Evolutionary conservation across 768 basidiomycete genomes (phyloP), one percentile per base, ranked within the genome.

Genomic region (Boletus pseudopeckii): DNA sequence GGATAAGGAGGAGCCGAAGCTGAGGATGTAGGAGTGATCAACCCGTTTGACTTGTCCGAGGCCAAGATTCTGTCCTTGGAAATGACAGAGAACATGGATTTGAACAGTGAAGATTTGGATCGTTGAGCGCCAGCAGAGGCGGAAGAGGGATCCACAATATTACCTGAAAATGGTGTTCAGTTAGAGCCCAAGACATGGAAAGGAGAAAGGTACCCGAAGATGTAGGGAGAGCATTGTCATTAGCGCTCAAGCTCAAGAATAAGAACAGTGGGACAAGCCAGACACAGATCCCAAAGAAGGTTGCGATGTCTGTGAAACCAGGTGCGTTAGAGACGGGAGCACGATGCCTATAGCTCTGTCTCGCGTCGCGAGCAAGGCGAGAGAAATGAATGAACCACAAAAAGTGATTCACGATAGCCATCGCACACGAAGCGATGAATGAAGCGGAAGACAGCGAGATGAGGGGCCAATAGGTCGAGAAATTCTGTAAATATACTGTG

Each of bases 301-400:
- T 86, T 17, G 88, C 85, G 53, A 90, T 87, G 64, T 91, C 89
- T 18, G 80, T 77, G 62, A 92, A 90, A 7, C 77, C 74, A 9
- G 76, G 79, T 2, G 66, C 61, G 22, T 50, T 26, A 22, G 60
- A 40, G n/a, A 68, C 64, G 9, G 72, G 61, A 18, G 69, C 63
- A 28, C 80, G 75, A 64, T 83, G 82, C 28, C 74, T 71, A 37
- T 74, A 67, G 26, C 60, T 62, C 33, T 82, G 81, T 53, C 84
- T 75, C 15, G 85, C 81, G 34, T 86, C 81, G 52, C 82, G 83
- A 9, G 86, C 82, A 37, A 86, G 62, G 28, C 74, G 80, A 40
- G 94, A 83, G 70, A 98, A 98, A 73, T 98, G 81, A 74, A 90
- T 92, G 77, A 99, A 99, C 92, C 95, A 98, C 38, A 92, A 69